phyloP scores from a whole-genome alignment of 306 rosid genomes.

The Medicago lupulina region DNA sequence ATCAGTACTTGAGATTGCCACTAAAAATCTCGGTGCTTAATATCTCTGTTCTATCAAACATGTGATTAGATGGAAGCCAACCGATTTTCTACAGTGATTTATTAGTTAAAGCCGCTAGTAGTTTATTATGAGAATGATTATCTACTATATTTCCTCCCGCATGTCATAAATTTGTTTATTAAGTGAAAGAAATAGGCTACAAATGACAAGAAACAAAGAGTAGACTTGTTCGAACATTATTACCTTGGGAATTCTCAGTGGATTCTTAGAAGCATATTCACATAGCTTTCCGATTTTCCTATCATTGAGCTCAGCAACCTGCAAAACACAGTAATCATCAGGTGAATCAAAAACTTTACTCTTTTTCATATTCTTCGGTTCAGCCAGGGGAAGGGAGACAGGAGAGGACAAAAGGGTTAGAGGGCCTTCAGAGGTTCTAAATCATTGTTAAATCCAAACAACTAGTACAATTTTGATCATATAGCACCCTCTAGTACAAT shows the following conservation, averaged over 20 bases:
- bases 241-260: slow-evolving; percentile 63
- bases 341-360: background rate
- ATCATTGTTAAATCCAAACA: slow-evolving; percentile 21
- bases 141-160: slow-evolving; percentile 27
- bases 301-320: slow-evolving; percentile 58
- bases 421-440: slow-evolving; percentile 32
- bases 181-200: slow-evolving; percentile 28
- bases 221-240: slow-evolving; percentile 10
- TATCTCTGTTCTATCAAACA: slow-evolving; percentile 12
- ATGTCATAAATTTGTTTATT: slow-evolving; percentile 33
- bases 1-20: slow-evolving; percentile 15
- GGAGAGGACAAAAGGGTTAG: background rate
- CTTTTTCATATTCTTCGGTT: background rate
- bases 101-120: slow-evolving; percentile 5
- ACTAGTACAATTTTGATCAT: slow-evolving; percentile 18
- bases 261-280: slow-evolving; percentile 55
- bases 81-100: slow-evolving; percentile 6
- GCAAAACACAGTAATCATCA: slow-evolving; percentile 38
- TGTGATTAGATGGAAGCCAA: slow-evolving; percentile 31
- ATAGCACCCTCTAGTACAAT: slow-evolving; percentile 1
- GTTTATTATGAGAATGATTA: slow-evolving; percentile 28
- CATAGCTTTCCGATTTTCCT: slow-evolving; percentile 59
- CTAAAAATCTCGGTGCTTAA: background rate
- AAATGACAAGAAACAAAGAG: slow-evolving; percentile 16
- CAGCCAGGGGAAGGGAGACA: background rate